These are phyloP conservation scores for Aegilops bicornis DNA, from an alignment of 176 grass and related monocot genomes.

Conservation along the genomic window DNA sequence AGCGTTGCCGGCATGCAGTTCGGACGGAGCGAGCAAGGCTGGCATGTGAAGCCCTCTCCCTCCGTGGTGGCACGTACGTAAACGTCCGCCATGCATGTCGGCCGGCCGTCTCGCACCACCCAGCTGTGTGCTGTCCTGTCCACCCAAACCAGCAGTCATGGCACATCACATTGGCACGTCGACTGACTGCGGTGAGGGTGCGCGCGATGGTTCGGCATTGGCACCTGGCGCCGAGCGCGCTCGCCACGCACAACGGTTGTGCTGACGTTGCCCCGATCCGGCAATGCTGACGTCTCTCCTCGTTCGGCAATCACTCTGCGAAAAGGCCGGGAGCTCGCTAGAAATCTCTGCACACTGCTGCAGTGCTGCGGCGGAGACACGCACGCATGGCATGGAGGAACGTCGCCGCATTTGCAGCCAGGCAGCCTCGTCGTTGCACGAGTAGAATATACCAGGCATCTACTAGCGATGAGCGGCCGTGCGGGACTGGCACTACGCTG, in stretches of 20 bases:
- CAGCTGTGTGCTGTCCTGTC: background rate
- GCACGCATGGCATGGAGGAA: background rate
- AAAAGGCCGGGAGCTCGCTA: background rate
- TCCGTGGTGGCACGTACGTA: background rate
- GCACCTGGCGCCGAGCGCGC: background rate
- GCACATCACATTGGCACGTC: background rate
- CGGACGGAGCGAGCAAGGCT: background rate
- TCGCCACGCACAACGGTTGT: background rate
- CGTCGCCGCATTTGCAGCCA: background rate
- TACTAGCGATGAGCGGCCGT: background rate
- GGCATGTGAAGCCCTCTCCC: background rate
- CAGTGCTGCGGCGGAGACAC: background rate
- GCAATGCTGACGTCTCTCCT: background rate
- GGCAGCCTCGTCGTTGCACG: too few species aligned
- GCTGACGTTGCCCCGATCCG: too few species aligned
- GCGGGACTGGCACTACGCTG: background rate
- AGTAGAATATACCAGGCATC: background rate
- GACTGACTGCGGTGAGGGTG: background rate
- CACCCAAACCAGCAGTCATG: background rate
- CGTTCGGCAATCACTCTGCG: background rate
- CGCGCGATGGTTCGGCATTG: background rate
- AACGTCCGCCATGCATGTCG: background rate
- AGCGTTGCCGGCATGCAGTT: background rate
- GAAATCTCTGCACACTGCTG: background rate
- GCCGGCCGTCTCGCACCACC: background rate